Percentiles rank a stretch among this genome's conserved stretches.
Conservation (phyloP, 495 filamentous ascomycete species). For the Lepidopterella palustris region DNA sequence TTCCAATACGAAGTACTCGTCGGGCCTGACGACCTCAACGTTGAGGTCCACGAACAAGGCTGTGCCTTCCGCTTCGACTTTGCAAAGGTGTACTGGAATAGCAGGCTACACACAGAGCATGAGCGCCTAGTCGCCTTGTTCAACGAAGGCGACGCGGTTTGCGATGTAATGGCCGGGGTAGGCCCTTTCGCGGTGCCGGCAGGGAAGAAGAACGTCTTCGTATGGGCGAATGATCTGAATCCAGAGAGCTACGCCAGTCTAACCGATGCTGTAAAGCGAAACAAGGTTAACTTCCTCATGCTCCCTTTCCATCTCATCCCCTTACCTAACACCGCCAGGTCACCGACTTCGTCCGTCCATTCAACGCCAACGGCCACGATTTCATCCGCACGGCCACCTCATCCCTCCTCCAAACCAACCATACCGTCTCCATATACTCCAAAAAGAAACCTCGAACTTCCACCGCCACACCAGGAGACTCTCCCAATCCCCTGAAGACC, state of each 20-base stretch:
- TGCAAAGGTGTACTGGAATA: slow-evolving; percentile 96
- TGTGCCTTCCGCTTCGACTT: slow-evolving; percentile 68
- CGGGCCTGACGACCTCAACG: slow-evolving; percentile 71
- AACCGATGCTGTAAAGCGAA: slow-evolving; percentile 58
- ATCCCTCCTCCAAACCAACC: slow-evolving; percentile 47
- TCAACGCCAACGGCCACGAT: slow-evolving; percentile 68
- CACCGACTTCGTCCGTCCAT: slow-evolving; percentile 62
- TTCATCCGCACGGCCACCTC: slow-evolving; percentile 70
- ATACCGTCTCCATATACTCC: slow-evolving; percentile 11
- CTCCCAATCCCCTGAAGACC: slow-evolving; percentile 12
- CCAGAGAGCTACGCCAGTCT: slow-evolving; percentile 75
- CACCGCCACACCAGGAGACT: slow-evolving; percentile 37
- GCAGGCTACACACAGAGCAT: slow-evolving; percentile 81
- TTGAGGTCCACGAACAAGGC: slow-evolving; percentile 59
- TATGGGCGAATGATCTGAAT: slow-evolving; percentile 96
- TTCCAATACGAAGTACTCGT: slow-evolving; percentile 90
- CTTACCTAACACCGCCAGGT: slow-evolving; percentile 40
- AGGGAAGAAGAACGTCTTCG: slow-evolving; percentile 81
- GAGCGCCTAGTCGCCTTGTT: slow-evolving; percentile 72
- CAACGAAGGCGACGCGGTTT: slow-evolving; percentile 75
- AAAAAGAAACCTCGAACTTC: slow-evolving; percentile 12
- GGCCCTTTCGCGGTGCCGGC: slow-evolving; percentile 93
- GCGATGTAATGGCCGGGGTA: slow-evolving; percentile 96
- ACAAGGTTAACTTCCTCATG: slow-evolving; percentile 56
- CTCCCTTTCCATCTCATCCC: background rate